phyloP scores from a whole-genome alignment of 139 green algal species.

The Gonium pectorale region DNA sequence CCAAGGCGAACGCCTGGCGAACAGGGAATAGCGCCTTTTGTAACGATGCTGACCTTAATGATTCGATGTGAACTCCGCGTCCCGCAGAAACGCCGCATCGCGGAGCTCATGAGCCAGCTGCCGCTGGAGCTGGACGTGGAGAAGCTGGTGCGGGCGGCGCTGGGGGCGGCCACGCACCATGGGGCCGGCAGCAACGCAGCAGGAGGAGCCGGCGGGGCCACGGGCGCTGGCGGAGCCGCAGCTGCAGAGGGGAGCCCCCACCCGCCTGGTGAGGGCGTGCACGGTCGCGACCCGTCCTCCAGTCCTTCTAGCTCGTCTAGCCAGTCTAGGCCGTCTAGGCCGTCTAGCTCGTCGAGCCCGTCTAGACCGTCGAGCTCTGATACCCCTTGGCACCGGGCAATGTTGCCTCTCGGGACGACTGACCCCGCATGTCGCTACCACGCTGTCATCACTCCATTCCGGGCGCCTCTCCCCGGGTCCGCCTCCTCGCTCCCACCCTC shows the following conservation, averaged over 20 bases:
- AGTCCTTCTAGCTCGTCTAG: no score
- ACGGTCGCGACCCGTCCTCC: no score
- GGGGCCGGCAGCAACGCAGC: neutral
- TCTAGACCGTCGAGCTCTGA: no score
- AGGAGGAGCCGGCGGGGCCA: neutral
- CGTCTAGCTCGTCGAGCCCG: no score
- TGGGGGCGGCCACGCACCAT: neutral
- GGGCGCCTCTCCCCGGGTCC: neutral
- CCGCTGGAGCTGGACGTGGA: slow-evolving; percentile 28
- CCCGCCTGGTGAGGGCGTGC: no score
- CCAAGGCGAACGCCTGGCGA: neutral
- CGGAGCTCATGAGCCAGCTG: slow-evolving; percentile 22
- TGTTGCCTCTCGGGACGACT: no score
- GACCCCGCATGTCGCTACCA: no score
- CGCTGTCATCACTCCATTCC: neutral
- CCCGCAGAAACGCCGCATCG: slow-evolving; percentile 17
- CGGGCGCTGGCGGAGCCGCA: neutral
- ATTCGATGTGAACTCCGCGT: neutral
- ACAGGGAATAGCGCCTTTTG: no score
- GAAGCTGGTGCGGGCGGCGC: slow-evolving; percentile 9
- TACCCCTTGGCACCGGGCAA: no score
- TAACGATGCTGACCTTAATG: no score
- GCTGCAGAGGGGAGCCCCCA: neutral
- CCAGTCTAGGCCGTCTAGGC: no score
- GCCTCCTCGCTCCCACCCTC: neutral